Base-by-base conservation (phyloP, 2,329 filamentous ascomycete genomes). In the Rhinocladiella mackenziei region DNA sequence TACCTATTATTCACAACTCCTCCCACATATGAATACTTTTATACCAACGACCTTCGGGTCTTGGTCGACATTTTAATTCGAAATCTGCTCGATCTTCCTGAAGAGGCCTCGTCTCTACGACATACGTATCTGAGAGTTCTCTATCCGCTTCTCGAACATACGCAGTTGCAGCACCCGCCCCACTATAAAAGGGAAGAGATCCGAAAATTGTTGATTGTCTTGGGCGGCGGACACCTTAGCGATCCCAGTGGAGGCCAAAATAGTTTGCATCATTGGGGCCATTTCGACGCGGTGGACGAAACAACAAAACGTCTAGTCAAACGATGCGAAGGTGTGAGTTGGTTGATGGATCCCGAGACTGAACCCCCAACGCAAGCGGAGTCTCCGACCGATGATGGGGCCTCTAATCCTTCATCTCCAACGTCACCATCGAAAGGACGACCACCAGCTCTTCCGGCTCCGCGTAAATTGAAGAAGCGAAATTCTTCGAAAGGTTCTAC, bases 11-110 rank as follows among this genome's bases (percentile, higher is more conserved):
- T 98, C 67, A 95, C 89, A 3, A 97, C 88, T 7, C 81, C 81
- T 44, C 79, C 84, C 11, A 98, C 92, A 0, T 88, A 92, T 64
- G 92, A 98, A 67, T 98, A 97, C 66, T 98, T 98, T 62, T 98
- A 97, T 66, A 96, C 89, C 19, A 98, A 98, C 62, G 92, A 98
- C 60, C 74, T 98, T 20, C 86, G 88, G 46, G 92, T 98, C 3
- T 77, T 98, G 11, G 76, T 97, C 34, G 92, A 98, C 61, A 92
- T 98, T 53, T 89, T 98, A 46, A 87, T 98, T 49, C 86, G 92
- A 31, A 98, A 98, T 60, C 74, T 98, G n/a, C 81, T 97, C 58
- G 92, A 98, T 62, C 74, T 98, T 6, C 92, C 94, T 0, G 84
- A 91, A 58, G 91, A 95, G 62, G 81, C 73, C 8, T 57, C 63